Evolutionary conservation across 2,329 filamentous ascomycete genomes (phyloP).

Genomic region (Cladosporium austrohemisphaericum): DNA sequence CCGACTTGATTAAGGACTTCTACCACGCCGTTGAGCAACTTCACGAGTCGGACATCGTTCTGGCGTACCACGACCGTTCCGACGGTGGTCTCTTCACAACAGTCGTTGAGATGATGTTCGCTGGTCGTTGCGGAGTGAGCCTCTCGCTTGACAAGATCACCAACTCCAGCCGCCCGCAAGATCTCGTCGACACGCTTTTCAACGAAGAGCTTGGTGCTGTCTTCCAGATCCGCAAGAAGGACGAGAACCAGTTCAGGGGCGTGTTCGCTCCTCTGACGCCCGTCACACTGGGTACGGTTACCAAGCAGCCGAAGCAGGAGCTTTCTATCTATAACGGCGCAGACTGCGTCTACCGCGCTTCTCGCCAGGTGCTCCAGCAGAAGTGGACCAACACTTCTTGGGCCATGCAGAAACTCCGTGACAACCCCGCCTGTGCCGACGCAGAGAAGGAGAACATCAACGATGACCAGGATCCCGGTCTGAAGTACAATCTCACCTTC

Average conservation of each 20-base stretch:
- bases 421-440: constrained; percentile 84
- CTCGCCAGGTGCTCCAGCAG: constrained; percentile 72
- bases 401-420: constrained; percentile 84
- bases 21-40: constrained; percentile 77
- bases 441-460: constrained; percentile 72
- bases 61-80: constrained; percentile 92
- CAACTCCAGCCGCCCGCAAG: constrained; percentile 52
- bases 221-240: constrained; percentile 84
- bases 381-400: constrained; percentile 86
- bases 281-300: constrained; percentile 76
- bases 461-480: constrained; percentile 73
- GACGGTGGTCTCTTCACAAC: constrained; percentile 91
- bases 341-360: constrained; percentile 64
- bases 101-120: constrained; percentile 96
- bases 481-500: constrained; percentile 79
- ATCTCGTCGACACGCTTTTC: constrained; percentile 77
- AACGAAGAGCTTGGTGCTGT: constrained; percentile 95
- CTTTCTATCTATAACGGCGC: constrained; percentile 71
- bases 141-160: constrained; percentile 75
- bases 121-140: constrained; percentile 82
- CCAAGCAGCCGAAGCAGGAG: constrained; percentile 65
- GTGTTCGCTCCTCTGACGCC: constrained; percentile 84
- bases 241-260: constrained; percentile 80
- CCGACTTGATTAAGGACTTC: constrained; percentile 78
- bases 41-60: constrained; percentile 66